Conservation (phyloP, 495 filamentous ascomycete species). For the Neurospora pannonica region DNA sequence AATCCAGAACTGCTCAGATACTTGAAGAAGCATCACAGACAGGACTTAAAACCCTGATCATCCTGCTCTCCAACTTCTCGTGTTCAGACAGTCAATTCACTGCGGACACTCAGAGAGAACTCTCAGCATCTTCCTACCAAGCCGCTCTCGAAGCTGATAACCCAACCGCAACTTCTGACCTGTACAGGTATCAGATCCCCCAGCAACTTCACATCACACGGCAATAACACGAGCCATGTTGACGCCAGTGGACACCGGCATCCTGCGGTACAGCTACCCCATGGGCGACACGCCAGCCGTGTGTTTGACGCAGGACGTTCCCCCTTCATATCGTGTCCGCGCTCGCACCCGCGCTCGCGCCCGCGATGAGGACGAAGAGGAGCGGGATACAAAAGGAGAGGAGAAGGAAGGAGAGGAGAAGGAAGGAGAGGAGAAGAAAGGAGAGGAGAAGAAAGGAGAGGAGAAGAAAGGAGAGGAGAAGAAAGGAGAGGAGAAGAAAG, state of each 20-base stretch:
- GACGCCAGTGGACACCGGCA: neutral
- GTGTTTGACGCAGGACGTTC: conserved; percentile 18
- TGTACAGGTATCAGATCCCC: neutral
- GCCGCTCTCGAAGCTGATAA: neutral
- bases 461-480: neutral
- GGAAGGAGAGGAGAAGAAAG: neutral
- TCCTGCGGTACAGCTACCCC: conserved; percentile 8
- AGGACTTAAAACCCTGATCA: neutral
- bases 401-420: neutral
- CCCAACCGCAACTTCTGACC: neutral
- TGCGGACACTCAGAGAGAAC: neutral
- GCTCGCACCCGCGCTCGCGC: neutral
- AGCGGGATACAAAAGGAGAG: neutral
- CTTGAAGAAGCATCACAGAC: neutral
- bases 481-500: neutral
- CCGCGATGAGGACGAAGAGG: neutral
- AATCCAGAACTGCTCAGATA: neutral
- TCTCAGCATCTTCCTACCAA: neutral
- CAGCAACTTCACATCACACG: neutral
- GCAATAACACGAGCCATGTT: neutral
- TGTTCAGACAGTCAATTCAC: neutral
- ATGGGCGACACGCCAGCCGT: conserved; percentile 22
- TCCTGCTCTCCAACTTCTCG: neutral
- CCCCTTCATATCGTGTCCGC: conserved; percentile 4
- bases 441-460: neutral